These are phyloP conservation scores for Sporothrix curviconia DNA, from an alignment of 2,329 filamentous ascomycete species.

Conservation along the genomic window DNA sequence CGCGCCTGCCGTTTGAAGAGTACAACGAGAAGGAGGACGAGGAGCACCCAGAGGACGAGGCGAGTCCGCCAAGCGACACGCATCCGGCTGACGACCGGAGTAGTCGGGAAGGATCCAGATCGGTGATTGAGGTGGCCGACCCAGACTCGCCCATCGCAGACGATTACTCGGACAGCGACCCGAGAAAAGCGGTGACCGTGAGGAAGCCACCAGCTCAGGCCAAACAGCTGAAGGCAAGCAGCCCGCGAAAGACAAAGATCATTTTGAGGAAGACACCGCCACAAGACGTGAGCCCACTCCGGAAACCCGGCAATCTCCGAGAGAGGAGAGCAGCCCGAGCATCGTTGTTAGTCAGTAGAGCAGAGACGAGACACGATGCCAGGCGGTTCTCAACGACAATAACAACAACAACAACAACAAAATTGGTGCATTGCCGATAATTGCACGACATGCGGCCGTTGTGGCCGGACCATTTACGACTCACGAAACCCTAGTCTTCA, in stretches of 20 bases:
- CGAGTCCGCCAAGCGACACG: no score
- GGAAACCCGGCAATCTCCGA: not conserved
- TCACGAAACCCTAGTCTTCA: no score
- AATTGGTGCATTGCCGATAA: no score
- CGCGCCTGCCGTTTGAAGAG: no score
- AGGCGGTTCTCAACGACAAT: no score
- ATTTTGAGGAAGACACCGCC: no score
- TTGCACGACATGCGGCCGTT: no score
- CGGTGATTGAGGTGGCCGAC: conserved; percentile 19
- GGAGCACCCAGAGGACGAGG: not conserved
- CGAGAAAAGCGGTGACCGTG: not conserved
- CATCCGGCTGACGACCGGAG: no score
- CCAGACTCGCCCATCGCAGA: not conserved
- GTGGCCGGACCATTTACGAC: no score
- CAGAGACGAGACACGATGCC: no score
- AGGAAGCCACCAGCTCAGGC: not conserved
- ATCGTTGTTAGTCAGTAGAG: not conserved
- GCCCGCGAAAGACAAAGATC: not conserved
- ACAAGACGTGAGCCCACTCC: not conserved
- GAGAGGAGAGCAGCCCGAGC: not conserved
- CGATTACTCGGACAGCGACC: not conserved
- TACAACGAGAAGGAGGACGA: no score
- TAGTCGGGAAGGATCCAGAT: conserved; percentile 13
- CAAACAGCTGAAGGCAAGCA: not conserved
- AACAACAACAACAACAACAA: no score